Base-by-base conservation (phyloP, 2,329 filamentous ascomycete genomes). In the Shiraia bambusicola region DNA sequence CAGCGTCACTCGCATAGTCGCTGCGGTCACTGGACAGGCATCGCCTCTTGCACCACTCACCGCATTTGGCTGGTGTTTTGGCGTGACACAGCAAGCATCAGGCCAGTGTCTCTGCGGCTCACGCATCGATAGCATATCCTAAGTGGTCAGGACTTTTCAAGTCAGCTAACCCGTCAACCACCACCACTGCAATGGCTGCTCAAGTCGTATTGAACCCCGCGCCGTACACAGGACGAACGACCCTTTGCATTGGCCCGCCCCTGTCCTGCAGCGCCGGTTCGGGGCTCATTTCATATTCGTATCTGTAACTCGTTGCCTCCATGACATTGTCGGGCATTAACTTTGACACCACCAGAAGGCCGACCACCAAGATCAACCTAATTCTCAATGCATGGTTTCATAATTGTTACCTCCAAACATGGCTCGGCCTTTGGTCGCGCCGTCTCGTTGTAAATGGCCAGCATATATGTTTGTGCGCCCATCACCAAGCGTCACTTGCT, bases 1-100 rank as follows among this genome's bases (percentile, higher is more conserved):
- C 65, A 67, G 60, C 57, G 63, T 62, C 63, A 69, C 65, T 59
- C 60, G 65, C 65, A 67, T 65, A 52, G 42, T 39, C 43, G 40
- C 50, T 42, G 49, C 48, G 54, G 46, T 63, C 59, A 66, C 61
- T 63, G 58, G 61, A 54, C 56, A 50, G 53, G 56, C 58, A 58
- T 58, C 48, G 45, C 51, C 58, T 54, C 44, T 43, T 30, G 56
- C 45, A 48, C 39, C 49, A 45, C 47, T 49, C 51, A 45, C 56
- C 57, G 48, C 52, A 50, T 50, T 39, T 35, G 47, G 49, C 32
- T 45, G 42, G 43, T 47, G 44, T 52, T 32, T 44, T 36, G 25
- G 49, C 42, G 62, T 67, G 62, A 61, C 65, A 65, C 61, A 54
- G 40, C 49, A 58, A 58, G 49, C 59, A 61, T 66, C 40, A 37